A percentile compares a stretch with the other conserved stretches of the same genome.
phyloP scores from a whole-genome alignment of 306 rosid genomes.

The Casuarina cunninghamiana region DNA sequence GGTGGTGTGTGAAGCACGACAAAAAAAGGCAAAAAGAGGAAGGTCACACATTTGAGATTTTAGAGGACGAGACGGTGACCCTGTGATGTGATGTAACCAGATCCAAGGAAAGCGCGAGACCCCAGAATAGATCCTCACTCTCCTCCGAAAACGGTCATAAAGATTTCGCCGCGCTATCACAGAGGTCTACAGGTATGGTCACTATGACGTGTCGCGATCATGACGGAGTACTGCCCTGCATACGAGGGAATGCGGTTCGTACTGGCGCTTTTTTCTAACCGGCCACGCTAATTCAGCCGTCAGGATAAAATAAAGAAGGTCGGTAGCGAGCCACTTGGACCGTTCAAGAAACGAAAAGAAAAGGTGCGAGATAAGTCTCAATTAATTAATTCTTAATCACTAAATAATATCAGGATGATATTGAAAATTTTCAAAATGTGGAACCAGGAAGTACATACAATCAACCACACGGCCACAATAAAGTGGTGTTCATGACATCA shows the following conservation, averaged over 20 bases:
- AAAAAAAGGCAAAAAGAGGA: slow-evolving; percentile 5
- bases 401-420: too few species aligned
- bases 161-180: neutral
- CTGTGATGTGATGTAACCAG: slow-evolving; percentile 7
- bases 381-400: too few species aligned
- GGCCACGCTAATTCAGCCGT: too few species aligned
- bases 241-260: too few species aligned
- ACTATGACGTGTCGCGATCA: neutral
- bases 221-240: neutral
- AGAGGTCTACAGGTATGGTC: fast-evolving
- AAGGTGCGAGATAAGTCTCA: too few species aligned
- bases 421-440: too few species aligned
- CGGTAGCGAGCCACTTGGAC: too few species aligned
- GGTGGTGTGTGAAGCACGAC: neutral
- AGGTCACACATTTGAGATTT: slow-evolving; percentile 7
- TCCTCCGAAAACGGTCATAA: neutral
- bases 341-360: too few species aligned
- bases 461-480: neutral
- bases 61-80: slow-evolving; percentile 18
- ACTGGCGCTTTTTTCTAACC: neutral
- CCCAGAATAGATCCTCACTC: neutral
- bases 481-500: slow-evolving; percentile 16
- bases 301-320: too few species aligned
- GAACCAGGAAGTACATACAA: neutral
- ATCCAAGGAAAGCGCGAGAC: slow-evolving; percentile 47